A percentile compares a stretch with the other conserved stretches of the same genome.
phyloP scores from a whole-genome alignment of 768 basidiomycete species.

The Piloderma croceum region DNA sequence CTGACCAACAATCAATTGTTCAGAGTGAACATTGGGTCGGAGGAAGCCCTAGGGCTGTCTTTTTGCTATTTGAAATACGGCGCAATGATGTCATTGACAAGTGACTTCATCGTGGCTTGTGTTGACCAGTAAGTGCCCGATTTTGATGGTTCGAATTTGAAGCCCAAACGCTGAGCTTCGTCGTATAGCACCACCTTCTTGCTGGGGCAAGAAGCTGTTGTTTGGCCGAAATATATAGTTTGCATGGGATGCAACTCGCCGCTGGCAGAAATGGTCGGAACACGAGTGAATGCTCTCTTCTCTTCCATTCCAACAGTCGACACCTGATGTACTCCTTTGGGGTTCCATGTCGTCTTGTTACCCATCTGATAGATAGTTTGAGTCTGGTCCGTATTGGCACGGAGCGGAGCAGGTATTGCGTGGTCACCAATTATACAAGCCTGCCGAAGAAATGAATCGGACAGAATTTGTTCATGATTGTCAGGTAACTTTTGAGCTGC shows the following conservation, averaged over 20 bases:
- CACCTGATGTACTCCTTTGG: slow-evolving; percentile 28
- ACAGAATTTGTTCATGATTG: slow-evolving; percentile 15
- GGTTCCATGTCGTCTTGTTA: slow-evolving; percentile 20
- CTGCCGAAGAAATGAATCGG: slow-evolving; percentile 20
- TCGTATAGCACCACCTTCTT: slow-evolving; percentile 11
- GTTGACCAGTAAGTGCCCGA: slow-evolving; percentile 26
- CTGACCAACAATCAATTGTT: slow-evolving; percentile 31
- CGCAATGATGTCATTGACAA: slow-evolving; percentile 20
- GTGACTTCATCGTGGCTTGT: slow-evolving; percentile 14
- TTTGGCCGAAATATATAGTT: slow-evolving; percentile 27
- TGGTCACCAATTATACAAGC: slow-evolving; percentile 27
- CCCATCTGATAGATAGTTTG: slow-evolving; percentile 27
- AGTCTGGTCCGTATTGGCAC: slow-evolving; percentile 33
- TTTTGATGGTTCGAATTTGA: slow-evolving; percentile 17
- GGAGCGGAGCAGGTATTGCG: slow-evolving; percentile 23
- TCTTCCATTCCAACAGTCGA: slow-evolving; percentile 29
- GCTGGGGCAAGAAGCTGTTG: slow-evolving; percentile 16
- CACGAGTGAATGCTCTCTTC: slow-evolving; percentile 33
- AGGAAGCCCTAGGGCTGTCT: too few relatives aligned
- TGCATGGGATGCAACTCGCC: slow-evolving; percentile 30
- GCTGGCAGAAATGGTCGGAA: slow-evolving; percentile 23
- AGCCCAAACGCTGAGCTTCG: slow-evolving; percentile 16
- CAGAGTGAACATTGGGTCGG: too few relatives aligned
- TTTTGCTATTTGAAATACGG: slow-evolving; percentile 15
- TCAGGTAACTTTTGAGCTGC: slow-evolving; percentile 26